Percentiles rank a stretch among this genome's conserved stretches.
Conservation (phyloP, 495 filamentous ascomycete species). For the Hypoxylon fuscum region DNA sequence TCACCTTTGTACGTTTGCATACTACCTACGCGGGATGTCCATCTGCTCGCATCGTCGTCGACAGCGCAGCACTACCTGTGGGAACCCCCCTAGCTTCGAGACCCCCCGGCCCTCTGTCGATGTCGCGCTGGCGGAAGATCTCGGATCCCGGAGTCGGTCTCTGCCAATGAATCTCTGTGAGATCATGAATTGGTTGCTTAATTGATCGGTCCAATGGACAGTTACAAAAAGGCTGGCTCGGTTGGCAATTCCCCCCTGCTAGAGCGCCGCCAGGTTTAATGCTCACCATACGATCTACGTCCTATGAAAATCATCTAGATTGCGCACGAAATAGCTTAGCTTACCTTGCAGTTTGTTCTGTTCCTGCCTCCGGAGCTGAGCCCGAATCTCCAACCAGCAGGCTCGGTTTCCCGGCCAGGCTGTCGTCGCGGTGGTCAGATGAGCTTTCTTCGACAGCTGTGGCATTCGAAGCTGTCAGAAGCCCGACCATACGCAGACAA, state of each 20-base stretch:
- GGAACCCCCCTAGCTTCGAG: not conserved
- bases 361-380: constrained; percentile 30
- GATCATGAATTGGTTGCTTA: constrained; percentile 32
- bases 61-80: not conserved
- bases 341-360: constrained; percentile 6
- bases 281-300: constrained; percentile 34
- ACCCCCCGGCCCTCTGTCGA: constrained; percentile 13
- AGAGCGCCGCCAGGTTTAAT: constrained; percentile 2
- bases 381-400: constrained; percentile 26
- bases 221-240: constrained; percentile 8
- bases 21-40: constrained; percentile 28
- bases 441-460: constrained; percentile 14
- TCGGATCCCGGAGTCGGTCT: constrained; percentile 39
- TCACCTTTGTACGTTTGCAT: constrained; percentile 26
- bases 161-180: constrained; percentile 27
- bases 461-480: constrained; percentile 4
- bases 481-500: constrained; percentile 9
- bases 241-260: constrained; percentile 11
- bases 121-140: constrained; percentile 38
- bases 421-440: constrained; percentile 32
- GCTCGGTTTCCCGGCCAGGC: constrained; percentile 29
- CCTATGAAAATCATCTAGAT: constrained; percentile 40
- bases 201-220: constrained; percentile 37
- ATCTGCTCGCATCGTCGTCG: constrained; percentile 20
- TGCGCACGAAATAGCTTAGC: constrained; percentile 12